Evolutionary conservation across 2,329 filamentous ascomycete species (phyloP).

Genomic region (Beauveria rudraprayagi): DNA sequence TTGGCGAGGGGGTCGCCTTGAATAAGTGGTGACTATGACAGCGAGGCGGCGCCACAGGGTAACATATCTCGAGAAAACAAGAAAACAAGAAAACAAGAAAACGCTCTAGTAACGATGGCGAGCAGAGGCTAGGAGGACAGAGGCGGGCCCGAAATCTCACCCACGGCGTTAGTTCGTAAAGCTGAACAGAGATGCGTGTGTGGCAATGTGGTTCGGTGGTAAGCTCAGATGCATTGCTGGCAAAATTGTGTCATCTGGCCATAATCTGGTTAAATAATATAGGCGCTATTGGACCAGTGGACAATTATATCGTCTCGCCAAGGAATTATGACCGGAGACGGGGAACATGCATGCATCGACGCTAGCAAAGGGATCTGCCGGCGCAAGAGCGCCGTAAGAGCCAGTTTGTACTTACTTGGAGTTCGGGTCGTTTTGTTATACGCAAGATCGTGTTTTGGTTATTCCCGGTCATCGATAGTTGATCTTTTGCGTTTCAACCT

Average conservation of each 20-base stretch:
- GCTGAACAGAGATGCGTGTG: neutral
- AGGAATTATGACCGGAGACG: neutral
- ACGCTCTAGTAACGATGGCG: neutral
- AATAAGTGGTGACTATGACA: neutral
- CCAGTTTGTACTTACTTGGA: neutral
- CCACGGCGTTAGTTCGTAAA: neutral
- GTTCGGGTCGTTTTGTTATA: neutral
- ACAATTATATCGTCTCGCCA: neutral
- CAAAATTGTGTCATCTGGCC: neutral
- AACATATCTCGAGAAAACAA: neutral
- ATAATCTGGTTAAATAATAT: neutral
- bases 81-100: no score
- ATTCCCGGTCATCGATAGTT: no score
- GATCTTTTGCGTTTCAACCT: neutral
- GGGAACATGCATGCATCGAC: slow-evolving; percentile 3
- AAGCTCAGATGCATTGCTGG: neutral
- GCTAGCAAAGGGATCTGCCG: slow-evolving; percentile 5
- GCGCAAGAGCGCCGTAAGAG: neutral
- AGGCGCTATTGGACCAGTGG: neutral
- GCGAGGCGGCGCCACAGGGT: neutral
- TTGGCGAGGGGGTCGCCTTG: neutral
- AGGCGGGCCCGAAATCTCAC: slow-evolving; percentile 2
- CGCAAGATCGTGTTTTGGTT: neutral
- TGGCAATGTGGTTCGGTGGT: neutral
- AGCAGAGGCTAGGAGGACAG: neutral